phyloP scores from a whole-genome alignment of 148 eudicot genomes.

The Rhododendron henanense region DNA sequence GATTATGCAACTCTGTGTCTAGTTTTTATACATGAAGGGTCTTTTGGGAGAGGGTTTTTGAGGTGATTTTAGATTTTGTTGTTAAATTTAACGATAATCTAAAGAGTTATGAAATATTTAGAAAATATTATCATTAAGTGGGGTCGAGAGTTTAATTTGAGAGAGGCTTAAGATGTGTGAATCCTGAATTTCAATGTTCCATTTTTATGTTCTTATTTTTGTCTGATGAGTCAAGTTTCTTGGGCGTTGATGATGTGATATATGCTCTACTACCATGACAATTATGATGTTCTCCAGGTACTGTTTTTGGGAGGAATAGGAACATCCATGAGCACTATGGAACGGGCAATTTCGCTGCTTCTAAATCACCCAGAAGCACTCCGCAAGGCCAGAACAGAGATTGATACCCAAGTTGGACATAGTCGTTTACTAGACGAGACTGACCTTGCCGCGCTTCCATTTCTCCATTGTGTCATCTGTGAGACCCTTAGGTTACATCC shows the following conservation, averaged over 20 bases:
- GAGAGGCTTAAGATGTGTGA: too few species aligned
- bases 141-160: too few species aligned
- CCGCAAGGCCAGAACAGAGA: slow-evolving; percentile 17
- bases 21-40: not conserved
- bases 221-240: not conserved
- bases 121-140: too few species aligned
- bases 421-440: slow-evolving; percentile 20
- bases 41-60: not conserved
- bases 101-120: not conserved
- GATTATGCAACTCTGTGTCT: not conserved
- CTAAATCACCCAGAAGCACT: slow-evolving; percentile 19
- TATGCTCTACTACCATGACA: not conserved
- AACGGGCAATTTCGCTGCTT: slow-evolving; percentile 30
- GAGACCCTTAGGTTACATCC: slow-evolving; percentile 27
- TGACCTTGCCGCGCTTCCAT: slow-evolving; percentile 23
- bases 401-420: slow-evolving; percentile 21
- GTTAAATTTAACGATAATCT: too few species aligned
- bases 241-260: not conserved
- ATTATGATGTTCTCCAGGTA: slow-evolving; percentile 6
- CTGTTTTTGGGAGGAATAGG: slow-evolving; percentile 28
- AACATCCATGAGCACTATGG: slow-evolving; percentile 20
- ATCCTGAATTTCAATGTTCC: not conserved
- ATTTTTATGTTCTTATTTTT: not conserved
- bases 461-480: slow-evolving; percentile 18
- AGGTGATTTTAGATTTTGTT: not conserved